These are phyloP conservation scores for Aspergillus carbonarius DNA, from an alignment of 2,329 filamentous ascomycete genomes.

Conservation along the genomic window DNA sequence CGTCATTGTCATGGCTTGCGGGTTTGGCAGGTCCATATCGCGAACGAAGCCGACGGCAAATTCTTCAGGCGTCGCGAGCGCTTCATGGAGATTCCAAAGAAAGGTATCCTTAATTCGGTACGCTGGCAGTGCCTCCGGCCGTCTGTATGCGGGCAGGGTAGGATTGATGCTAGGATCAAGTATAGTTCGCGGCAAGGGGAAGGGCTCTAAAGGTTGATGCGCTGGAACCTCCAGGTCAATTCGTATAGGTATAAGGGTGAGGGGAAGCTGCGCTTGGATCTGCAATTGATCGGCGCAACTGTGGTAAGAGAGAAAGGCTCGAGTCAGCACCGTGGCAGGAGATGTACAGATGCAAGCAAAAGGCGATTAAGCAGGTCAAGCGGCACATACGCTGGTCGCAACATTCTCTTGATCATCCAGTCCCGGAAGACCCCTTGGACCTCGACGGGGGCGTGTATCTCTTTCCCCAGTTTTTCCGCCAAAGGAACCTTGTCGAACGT, in stretches of 20 bases:
- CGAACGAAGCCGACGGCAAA: conserved; percentile 90
- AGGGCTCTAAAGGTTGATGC: conserved; percentile 53
- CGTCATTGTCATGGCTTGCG: conserved; percentile 66
- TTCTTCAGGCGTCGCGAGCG: conserved; percentile 88
- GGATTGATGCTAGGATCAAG: conserved; percentile 55
- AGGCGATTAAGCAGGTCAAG: not conserved
- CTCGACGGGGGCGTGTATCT: conserved; percentile 73
- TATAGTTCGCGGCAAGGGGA: conserved; percentile 44
- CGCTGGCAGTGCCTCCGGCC: conserved; percentile 74
- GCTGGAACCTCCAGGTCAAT: conserved; percentile 91
- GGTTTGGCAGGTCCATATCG: conserved; percentile 85
- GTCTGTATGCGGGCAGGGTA: conserved; percentile 73
- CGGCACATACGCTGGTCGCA: conserved; percentile 45
- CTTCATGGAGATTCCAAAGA: conserved; percentile 95
- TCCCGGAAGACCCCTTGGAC: conserved; percentile 91
- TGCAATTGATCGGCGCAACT: conserved; percentile 60
- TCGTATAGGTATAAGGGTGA: conserved; percentile 90
- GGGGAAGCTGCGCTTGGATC: conserved; percentile 71
- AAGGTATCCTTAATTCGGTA: conserved; percentile 95
- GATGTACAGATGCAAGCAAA: conserved; percentile 8
- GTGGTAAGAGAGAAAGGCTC: conserved; percentile 3
- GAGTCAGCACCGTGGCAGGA: conserved; percentile 11
- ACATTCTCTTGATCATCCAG: conserved; percentile 78
- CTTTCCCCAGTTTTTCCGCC: conserved; percentile 78
- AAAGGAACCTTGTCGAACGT: conserved; percentile 63